Evolutionary conservation across 306 rosid genomes (phyloP).

Genomic region (Malus sieversii): DNA sequence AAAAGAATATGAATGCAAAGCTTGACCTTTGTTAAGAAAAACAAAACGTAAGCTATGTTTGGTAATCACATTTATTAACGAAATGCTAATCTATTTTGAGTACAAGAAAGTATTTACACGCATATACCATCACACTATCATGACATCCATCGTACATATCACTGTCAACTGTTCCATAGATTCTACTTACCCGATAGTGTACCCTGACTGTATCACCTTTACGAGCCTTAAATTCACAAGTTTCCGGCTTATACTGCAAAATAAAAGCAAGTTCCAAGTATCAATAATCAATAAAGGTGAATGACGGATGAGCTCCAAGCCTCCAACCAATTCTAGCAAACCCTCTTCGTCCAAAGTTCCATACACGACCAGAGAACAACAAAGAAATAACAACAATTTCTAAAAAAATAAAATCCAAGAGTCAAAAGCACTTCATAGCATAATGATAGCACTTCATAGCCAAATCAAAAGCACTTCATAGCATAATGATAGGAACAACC

Average conservation of each 20-base stretch:
- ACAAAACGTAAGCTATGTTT: background rate
- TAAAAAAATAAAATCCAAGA: background rate
- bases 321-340: background rate
- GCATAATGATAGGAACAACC: background rate
- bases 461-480: background rate
- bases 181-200: conserved; percentile 72
- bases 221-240: conserved; percentile 81
- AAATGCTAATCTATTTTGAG: background rate
- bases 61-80: background rate
- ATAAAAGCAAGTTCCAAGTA: background rate
- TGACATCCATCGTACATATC: background rate
- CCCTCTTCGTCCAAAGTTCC: background rate
- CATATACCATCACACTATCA: background rate
- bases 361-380: background rate
- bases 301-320: background rate
- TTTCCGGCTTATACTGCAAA: conserved; percentile 72
- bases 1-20: background rate
- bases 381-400: background rate
- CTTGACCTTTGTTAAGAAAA: background rate
- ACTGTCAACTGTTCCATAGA: conserved; percentile 7
- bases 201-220: conserved; percentile 91
- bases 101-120: background rate
- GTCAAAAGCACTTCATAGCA: background rate
- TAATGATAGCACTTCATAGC: background rate
- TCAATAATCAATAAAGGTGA: background rate